Conservation (phyloP, 148 eudicot species). For the Bassia scoparia region DNA sequence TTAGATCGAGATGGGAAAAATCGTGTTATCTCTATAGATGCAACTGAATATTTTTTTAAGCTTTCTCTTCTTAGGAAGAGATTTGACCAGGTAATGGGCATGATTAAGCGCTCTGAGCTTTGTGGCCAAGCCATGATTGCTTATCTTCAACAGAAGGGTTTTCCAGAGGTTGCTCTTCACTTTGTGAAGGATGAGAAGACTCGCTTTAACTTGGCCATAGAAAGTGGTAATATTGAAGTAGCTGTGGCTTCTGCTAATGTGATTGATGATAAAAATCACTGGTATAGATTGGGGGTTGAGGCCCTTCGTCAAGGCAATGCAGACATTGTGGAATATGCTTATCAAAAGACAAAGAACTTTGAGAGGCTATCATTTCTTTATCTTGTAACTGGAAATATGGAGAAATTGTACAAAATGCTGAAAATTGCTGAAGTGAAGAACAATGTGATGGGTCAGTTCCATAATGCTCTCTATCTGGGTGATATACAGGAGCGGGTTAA, state of each 20-base stretch:
- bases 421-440: slow-evolving; percentile 60
- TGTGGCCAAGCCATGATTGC: slow-evolving; percentile 98
- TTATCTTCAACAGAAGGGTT: slow-evolving; percentile 97
- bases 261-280: slow-evolving; percentile 65
- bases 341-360: slow-evolving; percentile 74
- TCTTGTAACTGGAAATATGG: slow-evolving; percentile 66
- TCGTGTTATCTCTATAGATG: slow-evolving; percentile 63
- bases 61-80: slow-evolving; percentile 70
- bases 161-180: slow-evolving; percentile 97
- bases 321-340: slow-evolving; percentile 74
- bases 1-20: slow-evolving; percentile 92
- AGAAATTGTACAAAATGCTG: slow-evolving; percentile 53
- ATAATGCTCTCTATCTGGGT: slow-evolving; percentile 67
- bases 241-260: slow-evolving; percentile 81
- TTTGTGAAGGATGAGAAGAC: slow-evolving; percentile 86
- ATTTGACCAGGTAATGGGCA: slow-evolving; percentile 86
- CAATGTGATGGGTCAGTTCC: slow-evolving; percentile 77
- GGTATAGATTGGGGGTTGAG: slow-evolving; percentile 78
- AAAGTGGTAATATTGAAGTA: slow-evolving; percentile 67
- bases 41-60: slow-evolving; percentile 84
- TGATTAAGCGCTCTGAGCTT: slow-evolving; percentile 89
- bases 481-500: slow-evolving; percentile 68
- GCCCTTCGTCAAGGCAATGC: slow-evolving; percentile 82
- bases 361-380: slow-evolving; percentile 74
- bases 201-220: slow-evolving; percentile 49